Conservation (phyloP, 2,329 filamentous ascomycete genomes). For the Paraphaeosphaeria sporulosa region DNA sequence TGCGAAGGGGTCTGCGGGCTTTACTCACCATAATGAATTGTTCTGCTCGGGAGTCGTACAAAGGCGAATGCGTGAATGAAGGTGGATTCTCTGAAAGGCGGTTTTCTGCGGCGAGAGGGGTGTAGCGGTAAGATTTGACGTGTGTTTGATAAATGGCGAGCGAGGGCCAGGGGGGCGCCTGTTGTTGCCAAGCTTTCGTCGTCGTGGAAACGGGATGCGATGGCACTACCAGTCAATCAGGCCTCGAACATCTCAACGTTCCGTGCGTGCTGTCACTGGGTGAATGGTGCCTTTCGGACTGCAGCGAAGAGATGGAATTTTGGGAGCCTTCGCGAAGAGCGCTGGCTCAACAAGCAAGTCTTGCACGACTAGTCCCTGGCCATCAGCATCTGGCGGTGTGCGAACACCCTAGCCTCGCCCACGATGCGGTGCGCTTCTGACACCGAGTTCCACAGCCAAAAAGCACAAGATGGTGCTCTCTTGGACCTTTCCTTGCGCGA, state of each 20-base stretch:
- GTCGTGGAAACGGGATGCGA: constrained; percentile 18
- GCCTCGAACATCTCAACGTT: background rate
- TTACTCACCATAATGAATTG: constrained; percentile 17
- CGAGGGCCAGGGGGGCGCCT: constrained; percentile 32
- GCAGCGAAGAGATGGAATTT: background rate
- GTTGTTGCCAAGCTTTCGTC: constrained; percentile 29
- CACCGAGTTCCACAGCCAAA: background rate
- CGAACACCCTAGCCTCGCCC: background rate
- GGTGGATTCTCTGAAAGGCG: constrained; percentile 1
- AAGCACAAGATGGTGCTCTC: background rate
- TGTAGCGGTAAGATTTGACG: constrained; percentile 21
- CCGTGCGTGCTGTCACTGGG: constrained; percentile 1
- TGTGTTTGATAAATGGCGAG: constrained; percentile 32
- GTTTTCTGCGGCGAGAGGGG: constrained; percentile 19
- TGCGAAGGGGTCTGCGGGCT: background rate
- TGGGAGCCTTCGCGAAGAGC: background rate
- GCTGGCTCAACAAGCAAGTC: background rate
- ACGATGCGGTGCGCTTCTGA: too few species aligned
- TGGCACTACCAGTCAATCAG: background rate
- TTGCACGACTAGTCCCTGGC: background rate
- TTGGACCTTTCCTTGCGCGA: background rate
- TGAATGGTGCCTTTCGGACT: background rate
- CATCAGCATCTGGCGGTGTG: constrained; percentile 1
- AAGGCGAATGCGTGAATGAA: background rate
- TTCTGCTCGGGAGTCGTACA: background rate